Evolutionary conservation across 805 yeast genomes (phyloP), one percentile per base, ranked within the genome.

Genomic region (Yarrowia porcina): DNA sequence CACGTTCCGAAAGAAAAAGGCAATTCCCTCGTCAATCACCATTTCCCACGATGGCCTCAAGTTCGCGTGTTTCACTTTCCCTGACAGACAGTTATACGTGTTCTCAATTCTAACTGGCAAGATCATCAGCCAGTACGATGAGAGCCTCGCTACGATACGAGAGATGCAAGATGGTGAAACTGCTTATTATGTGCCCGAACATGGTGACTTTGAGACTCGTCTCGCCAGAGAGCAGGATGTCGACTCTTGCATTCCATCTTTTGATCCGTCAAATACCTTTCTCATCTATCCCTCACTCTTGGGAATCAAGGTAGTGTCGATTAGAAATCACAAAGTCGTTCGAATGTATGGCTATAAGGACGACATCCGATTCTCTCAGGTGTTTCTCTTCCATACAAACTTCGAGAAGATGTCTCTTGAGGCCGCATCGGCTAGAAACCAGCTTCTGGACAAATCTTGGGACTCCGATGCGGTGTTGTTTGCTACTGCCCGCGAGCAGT

Each of bases 21-120:
- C 73, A 1, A 45, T 63, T 1, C 72, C 74, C 2, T 39, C 67
- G 6, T 33, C 66, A 2, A 38, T 76, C 6, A 44, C 64, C 15
- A 64, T 74, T 9, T 70, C 75, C 5, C 69, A 69, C 1, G 69
- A 71, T 54, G 71, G 70, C 1, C 68, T 68, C n/a, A 65, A 49
- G 25, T 73, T 75, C 65, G 77, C 72, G 11, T 65, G 70, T 1
- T 41, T 66, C n/a, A 70, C 78, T 7, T 38, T 77, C 7, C 54
- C 63, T 6, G 44, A 33, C 25, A 23, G 52, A 12, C 63, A 59
- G 66, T 66, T 30, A 66, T 77, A 15, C 65, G 76, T 13, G 39
- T 79, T 4, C 77, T 76, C 64, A 69, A 73, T 39, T 70, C 73
- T 45, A 33, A 38, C 17, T 61, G 82, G 81, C 9, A 76, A 74